phyloP scores from a whole-genome alignment of 2,329 filamentous ascomycete genomes.

The Pseudogymnoascus sp. region DNA sequence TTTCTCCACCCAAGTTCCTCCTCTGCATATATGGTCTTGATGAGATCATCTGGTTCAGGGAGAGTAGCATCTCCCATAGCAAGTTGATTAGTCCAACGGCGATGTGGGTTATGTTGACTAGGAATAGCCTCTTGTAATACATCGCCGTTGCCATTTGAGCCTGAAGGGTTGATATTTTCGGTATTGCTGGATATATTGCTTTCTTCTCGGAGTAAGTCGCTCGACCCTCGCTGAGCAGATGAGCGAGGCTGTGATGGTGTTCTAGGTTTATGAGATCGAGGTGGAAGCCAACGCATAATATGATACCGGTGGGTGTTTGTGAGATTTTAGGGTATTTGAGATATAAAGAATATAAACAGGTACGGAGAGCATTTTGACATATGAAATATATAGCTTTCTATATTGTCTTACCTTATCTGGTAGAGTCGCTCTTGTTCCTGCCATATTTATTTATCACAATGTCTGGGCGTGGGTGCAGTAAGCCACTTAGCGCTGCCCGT shows the following conservation, averaged over 20 bases:
- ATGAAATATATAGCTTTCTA: neutral
- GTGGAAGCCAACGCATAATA: neutral
- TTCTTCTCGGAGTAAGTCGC: neutral
- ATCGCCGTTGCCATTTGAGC: neutral
- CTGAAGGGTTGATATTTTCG: neutral
- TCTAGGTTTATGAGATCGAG: neutral
- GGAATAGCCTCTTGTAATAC: slow-evolving; percentile 3
- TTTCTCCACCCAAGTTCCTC: neutral
- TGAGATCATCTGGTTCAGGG: neutral
- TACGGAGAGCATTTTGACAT: neutral
- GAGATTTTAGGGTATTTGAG: neutral
- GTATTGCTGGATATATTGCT: neutral
- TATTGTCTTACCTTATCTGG: neutral
- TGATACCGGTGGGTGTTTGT: neutral
- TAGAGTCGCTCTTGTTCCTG: neutral
- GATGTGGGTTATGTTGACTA: neutral
- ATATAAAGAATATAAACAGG: neutral
- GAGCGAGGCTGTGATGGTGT: neutral
- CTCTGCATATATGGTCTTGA: neutral
- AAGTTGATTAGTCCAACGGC: neutral
- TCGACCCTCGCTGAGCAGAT: neutral
- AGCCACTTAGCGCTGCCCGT: neutral
- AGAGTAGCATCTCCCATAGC: neutral
- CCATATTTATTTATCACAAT: slow-evolving; percentile 2
- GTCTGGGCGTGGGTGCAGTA: neutral